Evolutionary conservation across 306 rosid species (phyloP), one percentile per base, ranked within the genome.

Genomic region (Pyrus bretschneideri): DNA sequence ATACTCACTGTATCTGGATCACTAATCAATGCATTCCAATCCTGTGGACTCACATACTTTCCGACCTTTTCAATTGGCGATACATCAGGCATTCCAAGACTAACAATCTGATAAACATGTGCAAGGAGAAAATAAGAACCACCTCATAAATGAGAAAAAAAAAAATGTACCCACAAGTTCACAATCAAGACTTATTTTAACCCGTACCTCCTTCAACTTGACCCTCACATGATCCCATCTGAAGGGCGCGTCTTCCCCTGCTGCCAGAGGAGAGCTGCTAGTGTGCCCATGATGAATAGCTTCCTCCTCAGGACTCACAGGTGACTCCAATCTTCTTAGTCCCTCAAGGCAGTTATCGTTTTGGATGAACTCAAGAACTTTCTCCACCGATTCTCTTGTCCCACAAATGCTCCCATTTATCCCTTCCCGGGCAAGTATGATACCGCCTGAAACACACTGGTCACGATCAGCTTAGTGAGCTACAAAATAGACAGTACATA

Each of bases 191-290:
- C 52, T 5, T 54, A 19, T 30, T 49, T 23, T 23, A 81, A 76
- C 46, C 2, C 11, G 21, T 71, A 95, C 97, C 95, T 95, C 98
- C 79, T 92, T 95, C 89, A 95, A 80, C 83, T 92, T 95, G 86
- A 95, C 95, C 82, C 98, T 88, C 84, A 95, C 97, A 78, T 95
- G 96, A 79, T 95, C 97, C 98, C 97, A 95, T 67, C 97, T 83
- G 69, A 95, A 95, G 66, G 98, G 98, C 4, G 81, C 87, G 74
- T 92, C 97, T 76, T 95, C 97, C 79, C 96, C 96, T 0, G 97
- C 95, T 11, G 98, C 95, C 79, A 92, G 97, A 80, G 98, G 98
- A 76, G 97, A 89, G 72, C 87, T 84, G 58, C 87, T 75, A 59
- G 84, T 78, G 65, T 91, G 98, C 15, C 97, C 96, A 72, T 89